phyloP scores from a whole-genome alignment of 768 basidiomycete genomes.

The Macrolepiota fuliginosa region DNA sequence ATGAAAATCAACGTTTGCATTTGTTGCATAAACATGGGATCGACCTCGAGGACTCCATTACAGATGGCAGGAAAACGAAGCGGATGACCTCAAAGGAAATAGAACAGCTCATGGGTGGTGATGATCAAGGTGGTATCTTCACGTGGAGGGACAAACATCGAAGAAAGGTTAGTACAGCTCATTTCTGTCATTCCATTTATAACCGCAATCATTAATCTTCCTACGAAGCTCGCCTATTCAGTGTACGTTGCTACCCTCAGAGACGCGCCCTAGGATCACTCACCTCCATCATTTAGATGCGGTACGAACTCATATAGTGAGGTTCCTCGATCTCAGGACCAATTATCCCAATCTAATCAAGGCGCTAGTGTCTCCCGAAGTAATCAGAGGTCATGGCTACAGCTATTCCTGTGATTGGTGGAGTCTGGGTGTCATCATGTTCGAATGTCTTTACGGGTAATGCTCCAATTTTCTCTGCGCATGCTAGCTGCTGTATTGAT shows the following conservation, averaged over 20 bases:
- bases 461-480: constrained; percentile 15
- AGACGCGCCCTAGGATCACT: constrained; percentile 13
- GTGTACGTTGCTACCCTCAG: constrained; percentile 53
- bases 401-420: constrained; percentile 97
- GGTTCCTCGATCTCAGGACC: constrained; percentile 29
- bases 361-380: constrained; percentile 80
- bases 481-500: constrained; percentile 12
- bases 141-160: constrained; percentile 96
- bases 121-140: constrained; percentile 81
- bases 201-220: constrained; percentile 19
- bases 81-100: constrained; percentile 81
- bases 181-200: constrained; percentile 20
- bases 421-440: constrained; percentile 97
- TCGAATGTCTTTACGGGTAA: constrained; percentile 90
- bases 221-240: constrained; percentile 75
- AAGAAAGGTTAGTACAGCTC: constrained; percentile 60
- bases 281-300: constrained; percentile 48
- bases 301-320: constrained; percentile 86
- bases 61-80: constrained; percentile 71
- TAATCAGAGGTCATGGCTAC: constrained; percentile 90
- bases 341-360: constrained; percentile 21
- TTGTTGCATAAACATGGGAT: constrained; percentile 92
- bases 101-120: constrained; percentile 80
- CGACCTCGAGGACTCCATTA: constrained; percentile 79
- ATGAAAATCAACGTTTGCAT: constrained; percentile 89